Conservation (phyloP, 306 rosid genomes). For the Sesbania bispinosa region DNA sequence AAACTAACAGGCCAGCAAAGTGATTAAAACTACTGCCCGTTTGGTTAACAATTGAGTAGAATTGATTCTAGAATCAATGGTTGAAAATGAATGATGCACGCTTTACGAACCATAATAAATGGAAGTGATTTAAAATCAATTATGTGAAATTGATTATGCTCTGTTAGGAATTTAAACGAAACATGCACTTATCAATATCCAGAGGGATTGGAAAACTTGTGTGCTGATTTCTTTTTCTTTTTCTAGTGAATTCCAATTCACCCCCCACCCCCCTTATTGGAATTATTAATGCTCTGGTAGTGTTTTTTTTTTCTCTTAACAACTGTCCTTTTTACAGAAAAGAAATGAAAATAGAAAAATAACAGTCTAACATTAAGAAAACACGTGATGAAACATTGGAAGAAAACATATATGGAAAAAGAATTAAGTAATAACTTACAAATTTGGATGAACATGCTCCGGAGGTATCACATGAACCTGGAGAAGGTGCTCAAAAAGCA, state of each 20-base stretch:
- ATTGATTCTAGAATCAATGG: too few relatives aligned
- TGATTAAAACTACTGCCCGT: too few relatives aligned
- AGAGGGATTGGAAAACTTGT: background rate
- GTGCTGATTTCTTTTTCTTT: background rate
- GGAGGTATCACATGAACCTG: slow-evolving; percentile 65
- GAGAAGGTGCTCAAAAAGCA: slow-evolving; percentile 74
- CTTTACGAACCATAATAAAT: too few relatives aligned
- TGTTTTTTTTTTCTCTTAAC: background rate
- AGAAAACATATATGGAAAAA: background rate
- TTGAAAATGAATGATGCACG: too few relatives aligned
- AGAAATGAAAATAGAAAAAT: background rate
- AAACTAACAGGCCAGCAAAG: background rate
- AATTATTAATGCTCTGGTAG: background rate
- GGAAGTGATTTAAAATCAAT: too few relatives aligned
- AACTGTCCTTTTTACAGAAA: background rate
- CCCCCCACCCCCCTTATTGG: background rate
- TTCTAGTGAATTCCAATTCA: background rate
- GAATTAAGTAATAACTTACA: slow-evolving; percentile 49
- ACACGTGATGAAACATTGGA: background rate
- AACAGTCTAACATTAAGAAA: background rate
- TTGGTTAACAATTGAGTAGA: too few relatives aligned
- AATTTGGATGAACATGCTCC: slow-evolving; percentile 65
- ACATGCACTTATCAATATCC: background rate
- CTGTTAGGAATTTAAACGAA: too few relatives aligned
- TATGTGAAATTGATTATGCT: too few relatives aligned